phyloP scores from a whole-genome alignment of 768 basidiomycete genomes.

The Rhizopogon vinicolor region DNA sequence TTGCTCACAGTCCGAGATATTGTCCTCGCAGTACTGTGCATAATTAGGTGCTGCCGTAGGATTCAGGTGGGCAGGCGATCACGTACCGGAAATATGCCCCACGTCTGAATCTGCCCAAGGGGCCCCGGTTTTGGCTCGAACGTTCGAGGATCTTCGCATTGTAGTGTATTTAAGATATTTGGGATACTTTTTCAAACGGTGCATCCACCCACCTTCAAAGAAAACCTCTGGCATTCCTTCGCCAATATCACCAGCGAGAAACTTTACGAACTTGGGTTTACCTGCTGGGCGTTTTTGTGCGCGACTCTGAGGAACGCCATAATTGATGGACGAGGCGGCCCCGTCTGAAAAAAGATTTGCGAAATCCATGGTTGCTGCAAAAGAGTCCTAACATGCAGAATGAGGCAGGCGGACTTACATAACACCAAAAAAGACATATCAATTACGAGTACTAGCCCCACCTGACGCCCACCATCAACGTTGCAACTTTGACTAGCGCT shows the following conservation, averaged over 20 bases:
- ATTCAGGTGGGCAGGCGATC: background rate
- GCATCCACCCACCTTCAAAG: constrained; percentile 18
- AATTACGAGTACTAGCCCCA: no score
- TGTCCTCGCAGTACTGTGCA: constrained; percentile 14
- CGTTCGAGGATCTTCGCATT: constrained; percentile 5
- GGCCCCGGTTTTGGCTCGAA: constrained; percentile 13
- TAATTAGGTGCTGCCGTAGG: background rate
- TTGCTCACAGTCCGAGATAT: constrained; percentile 14
- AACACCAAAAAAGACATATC: background rate
- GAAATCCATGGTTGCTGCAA: background rate
- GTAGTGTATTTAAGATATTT: background rate
- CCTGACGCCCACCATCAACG: no score
- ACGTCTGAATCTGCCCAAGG: constrained; percentile 25
- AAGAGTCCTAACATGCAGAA: background rate
- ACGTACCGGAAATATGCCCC: constrained; percentile 24
- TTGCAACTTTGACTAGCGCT: no score
- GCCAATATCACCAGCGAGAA: constrained; percentile 20
- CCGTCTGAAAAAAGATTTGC: background rate
- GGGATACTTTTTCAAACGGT: constrained; percentile 4
- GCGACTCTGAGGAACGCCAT: background rate
- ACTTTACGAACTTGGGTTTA: constrained; percentile 14
- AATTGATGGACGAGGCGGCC: no score
- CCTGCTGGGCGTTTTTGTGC: background rate
- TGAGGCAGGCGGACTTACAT: background rate
- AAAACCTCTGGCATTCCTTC: constrained; percentile 19